Evolutionary conservation across 2,329 filamentous ascomycete species (phyloP), one percentile per base, ranked within the genome.

Genomic region (Fusarium kyushuense): DNA sequence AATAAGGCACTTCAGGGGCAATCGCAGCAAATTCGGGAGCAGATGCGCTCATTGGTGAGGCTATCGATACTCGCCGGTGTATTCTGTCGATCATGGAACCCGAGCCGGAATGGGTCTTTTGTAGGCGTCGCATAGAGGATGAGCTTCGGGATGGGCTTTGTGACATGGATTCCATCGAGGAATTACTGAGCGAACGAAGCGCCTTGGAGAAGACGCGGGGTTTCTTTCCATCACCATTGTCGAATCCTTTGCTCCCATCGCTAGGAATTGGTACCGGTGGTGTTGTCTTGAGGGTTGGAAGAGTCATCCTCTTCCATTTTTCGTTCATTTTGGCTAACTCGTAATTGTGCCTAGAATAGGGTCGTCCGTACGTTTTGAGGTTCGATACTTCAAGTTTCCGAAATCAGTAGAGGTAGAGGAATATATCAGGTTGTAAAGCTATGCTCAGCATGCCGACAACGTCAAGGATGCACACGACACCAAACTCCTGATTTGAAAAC

Each of bases 31-130:
- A 55, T 42, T 80, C 78, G 19, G 73, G 67, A 27, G 74, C 73
- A 8, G 76, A 73, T 19, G 72, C 72, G 58, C 73, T 76, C 42
- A 74, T 58, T 12, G 75, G 71, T 6, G 78, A 80, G 21, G 78
- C 78, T 54, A 76, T 79, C 16, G 80, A 82, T 17, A 80, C 76
- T 32, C 79, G 76, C 38, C 79, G 78, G 47, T 82, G 80, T 16
- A 82, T 74, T 48, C 80, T 76, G 40, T 80, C 79, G 45, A 82
- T 77, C 73, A 82, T 80, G 16, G 80, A 81, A 17, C 77, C 74
- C 21, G 79, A 80, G n/a, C 70, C 75, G 2, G 78, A 80, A 12
- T 77, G 72, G 17, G 74, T 76, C 72, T 82, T 82, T 48, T 79
- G 78, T 40, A 82, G 72, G 33, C 77, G 73, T 42, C 79, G 76